phyloP scores from a whole-genome alignment of 805 yeast species.

The Candida montana region DNA sequence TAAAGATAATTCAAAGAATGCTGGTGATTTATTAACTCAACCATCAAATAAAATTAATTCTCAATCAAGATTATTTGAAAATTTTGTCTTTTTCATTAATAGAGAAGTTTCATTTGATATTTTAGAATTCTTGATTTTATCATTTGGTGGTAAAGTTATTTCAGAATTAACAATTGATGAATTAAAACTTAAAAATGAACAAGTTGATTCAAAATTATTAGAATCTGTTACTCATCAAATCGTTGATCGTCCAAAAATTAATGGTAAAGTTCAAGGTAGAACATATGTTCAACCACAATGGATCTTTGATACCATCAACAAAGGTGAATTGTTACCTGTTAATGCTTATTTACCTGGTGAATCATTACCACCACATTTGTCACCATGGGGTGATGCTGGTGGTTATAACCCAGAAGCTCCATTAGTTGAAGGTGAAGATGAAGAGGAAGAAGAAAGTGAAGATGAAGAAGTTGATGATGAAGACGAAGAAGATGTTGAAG shows the following conservation, averaged over 20 bases:
- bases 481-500: constrained; percentile 44
- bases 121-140: constrained; percentile 77
- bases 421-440: constrained; percentile 35
- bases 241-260: constrained; percentile 82
- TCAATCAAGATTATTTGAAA: constrained; percentile 60
- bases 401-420: constrained; percentile 78
- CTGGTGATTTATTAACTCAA: constrained; percentile 68
- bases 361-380: constrained; percentile 89
- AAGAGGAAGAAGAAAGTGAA: constrained; percentile 43
- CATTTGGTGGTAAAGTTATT: constrained; percentile 81
- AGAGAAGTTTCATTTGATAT: constrained; percentile 94
- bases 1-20: constrained; percentile 52
- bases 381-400: constrained; percentile 98
- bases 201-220: constrained; percentile 46
- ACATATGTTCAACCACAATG: constrained; percentile 97
- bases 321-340: constrained; percentile 67
- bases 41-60: constrained; percentile 58
- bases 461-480: constrained; percentile 47
- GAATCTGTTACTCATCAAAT: constrained; percentile 85
- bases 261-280: constrained; percentile 79
- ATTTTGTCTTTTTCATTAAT: constrained; percentile 80
- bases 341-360: constrained; percentile 90
- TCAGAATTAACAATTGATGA: constrained; percentile 88
- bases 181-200: constrained; percentile 33
- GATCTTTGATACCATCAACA: constrained; percentile 89